These are phyloP conservation scores for Bonia amplexicaulis DNA, from an alignment of 176 grass and related monocot genomes.

Conservation along the genomic window DNA sequence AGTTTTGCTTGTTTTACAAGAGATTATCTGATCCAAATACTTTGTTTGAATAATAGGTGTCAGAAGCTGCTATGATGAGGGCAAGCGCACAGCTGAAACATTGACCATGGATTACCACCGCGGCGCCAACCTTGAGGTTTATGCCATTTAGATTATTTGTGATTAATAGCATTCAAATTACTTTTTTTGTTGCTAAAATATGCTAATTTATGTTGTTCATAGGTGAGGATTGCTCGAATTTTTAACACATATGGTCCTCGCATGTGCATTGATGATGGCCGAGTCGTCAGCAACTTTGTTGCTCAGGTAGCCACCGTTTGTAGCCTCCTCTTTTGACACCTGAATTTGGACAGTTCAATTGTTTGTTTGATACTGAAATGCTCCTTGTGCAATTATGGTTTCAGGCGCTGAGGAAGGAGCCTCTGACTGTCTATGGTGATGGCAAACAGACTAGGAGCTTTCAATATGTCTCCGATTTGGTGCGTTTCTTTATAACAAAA, in stretches of 20 bases:
- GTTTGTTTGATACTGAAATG: constrained; percentile 4
- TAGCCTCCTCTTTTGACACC: neutral
- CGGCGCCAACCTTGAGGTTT: constrained; percentile 70
- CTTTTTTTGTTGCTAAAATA: neutral
- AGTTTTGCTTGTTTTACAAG: neutral
- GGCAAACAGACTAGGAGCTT: constrained; percentile 93
- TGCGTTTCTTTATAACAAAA: neutral
- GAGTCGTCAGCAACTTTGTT: constrained; percentile 90
- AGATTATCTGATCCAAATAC: neutral
- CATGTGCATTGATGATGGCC: constrained; percentile 92
- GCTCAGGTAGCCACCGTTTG: constrained; percentile 52
- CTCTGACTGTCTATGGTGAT: constrained; percentile 83
- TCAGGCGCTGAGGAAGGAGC: constrained; percentile 75
- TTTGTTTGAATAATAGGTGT: constrained; percentile 47
- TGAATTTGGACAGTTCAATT: neutral
- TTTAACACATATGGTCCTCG: constrained; percentile 87
- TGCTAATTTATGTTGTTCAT: neutral
- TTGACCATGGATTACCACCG: constrained; percentile 80
- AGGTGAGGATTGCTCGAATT: constrained; percentile 85
- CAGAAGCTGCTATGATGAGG: constrained; percentile 82
- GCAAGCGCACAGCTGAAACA: constrained; percentile 83
- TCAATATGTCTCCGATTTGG: constrained; percentile 88
- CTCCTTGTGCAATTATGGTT: neutral
- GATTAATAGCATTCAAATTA: neutral
- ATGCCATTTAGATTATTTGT: neutral